phyloP scores from a whole-genome alignment of 768 basidiomycete genomes.

The Daedalea quercina region DNA sequence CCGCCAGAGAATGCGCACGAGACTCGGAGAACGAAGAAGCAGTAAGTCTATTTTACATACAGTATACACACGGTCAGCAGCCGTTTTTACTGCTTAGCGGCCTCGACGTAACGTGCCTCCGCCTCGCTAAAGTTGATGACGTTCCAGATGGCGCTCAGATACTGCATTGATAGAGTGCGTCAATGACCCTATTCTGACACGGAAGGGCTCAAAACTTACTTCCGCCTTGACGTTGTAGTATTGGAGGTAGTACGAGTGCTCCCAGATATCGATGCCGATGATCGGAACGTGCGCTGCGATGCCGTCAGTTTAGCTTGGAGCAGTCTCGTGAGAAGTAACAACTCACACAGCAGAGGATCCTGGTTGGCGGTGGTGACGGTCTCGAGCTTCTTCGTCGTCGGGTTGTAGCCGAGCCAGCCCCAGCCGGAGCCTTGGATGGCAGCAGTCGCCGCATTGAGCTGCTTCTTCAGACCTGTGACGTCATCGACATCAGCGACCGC shows the following conservation, averaged over 20 bases:
- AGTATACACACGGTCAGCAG: no score
- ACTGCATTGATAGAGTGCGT: constrained; percentile 46
- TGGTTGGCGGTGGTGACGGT: constrained; percentile 94
- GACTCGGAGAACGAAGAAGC: no score
- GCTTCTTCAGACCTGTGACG: constrained; percentile 59
- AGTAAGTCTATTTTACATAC: no score
- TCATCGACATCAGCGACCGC: background rate
- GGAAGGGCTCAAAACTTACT: constrained; percentile 41
- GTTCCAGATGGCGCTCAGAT: constrained; percentile 92
- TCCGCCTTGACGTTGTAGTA: constrained; percentile 93
- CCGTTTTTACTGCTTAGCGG: constrained; percentile 21
- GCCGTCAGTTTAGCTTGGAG: background rate
- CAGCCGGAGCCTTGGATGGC: constrained; percentile 96
- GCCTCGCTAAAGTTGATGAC: constrained; percentile 97
- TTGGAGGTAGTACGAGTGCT: constrained; percentile 55
- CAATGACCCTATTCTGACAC: background rate
- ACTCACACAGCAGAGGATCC: constrained; percentile 74
- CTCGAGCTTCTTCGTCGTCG: constrained; percentile 67
- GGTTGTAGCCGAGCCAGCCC: constrained; percentile 92
- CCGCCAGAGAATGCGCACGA: no score
- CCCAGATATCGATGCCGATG: constrained; percentile 97
- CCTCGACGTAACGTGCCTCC: constrained; percentile 47
- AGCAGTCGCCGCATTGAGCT: constrained; percentile 81
- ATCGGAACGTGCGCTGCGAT: constrained; percentile 74
- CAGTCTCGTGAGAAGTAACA: background rate